phyloP scores from a whole-genome alignment of 202 grass and related monocot genomes.

The Schoenoplectus tabernaemontani region DNA sequence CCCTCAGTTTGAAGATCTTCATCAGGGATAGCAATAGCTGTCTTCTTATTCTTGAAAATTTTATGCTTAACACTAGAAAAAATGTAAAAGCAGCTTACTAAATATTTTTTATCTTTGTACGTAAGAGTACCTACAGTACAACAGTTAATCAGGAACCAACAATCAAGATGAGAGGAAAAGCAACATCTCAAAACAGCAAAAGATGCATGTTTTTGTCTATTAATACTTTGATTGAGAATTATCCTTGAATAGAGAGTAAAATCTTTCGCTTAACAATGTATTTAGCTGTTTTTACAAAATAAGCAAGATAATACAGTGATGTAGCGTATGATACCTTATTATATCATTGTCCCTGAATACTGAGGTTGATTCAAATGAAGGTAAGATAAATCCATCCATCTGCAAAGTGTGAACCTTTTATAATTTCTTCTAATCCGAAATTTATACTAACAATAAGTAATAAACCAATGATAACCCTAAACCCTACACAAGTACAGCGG shows the following conservation, averaged over 20 bases:
- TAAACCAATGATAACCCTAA: not conserved
- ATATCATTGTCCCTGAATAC: conserved; percentile 11
- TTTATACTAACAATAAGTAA: not conserved
- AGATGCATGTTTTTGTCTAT: not conserved
- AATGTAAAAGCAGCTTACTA: not conserved
- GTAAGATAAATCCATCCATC: conserved; percentile 14
- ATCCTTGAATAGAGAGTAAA: not conserved
- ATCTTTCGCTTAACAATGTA: not conserved
- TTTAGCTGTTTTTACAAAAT: not conserved
- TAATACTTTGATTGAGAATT: not conserved
- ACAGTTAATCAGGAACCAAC: not conserved
- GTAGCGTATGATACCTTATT: conserved; percentile 4
- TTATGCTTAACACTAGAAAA: conserved; percentile 5
- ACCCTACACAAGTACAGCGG: not conserved
- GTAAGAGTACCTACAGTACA: not conserved
- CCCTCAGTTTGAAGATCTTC: not conserved
- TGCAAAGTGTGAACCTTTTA: not conserved
- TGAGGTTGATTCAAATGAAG: conserved; percentile 6
- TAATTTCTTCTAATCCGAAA: not conserved
- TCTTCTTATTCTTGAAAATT: not conserved
- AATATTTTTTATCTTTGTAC: not conserved
- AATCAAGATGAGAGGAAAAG: not conserved
- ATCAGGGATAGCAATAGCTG: not conserved
- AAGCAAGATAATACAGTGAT: not conserved
- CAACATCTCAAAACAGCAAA: not conserved